These are phyloP conservation scores for Chamaecrista fasciculata DNA, from an alignment of 306 rosid genomes.

Conservation along the genomic window DNA sequence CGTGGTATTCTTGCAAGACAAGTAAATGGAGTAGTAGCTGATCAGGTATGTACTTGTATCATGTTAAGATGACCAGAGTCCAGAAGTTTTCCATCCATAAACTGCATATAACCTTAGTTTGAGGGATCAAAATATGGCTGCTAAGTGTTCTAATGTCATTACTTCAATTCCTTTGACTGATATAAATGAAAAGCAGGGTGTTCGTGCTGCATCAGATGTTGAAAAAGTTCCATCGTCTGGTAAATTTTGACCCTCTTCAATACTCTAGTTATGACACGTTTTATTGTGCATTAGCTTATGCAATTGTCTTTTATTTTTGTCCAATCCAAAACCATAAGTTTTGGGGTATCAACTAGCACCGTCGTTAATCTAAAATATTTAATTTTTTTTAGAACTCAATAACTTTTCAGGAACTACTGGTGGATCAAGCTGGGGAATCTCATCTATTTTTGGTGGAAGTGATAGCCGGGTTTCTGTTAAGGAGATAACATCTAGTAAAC, in stretches of 20 bases:
- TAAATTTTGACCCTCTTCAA: slow-evolving; percentile 35
- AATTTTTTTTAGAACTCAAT: slow-evolving; percentile 19
- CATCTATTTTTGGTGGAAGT: slow-evolving; percentile 84
- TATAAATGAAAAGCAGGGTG: slow-evolving; percentile 52
- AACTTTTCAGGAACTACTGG: slow-evolving; percentile 52
- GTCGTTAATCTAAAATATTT: slow-evolving; percentile 1
- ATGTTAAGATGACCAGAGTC: slow-evolving; percentile 7
- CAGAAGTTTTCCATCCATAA: background rate
- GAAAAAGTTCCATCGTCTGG: slow-evolving; percentile 72
- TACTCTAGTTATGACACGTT: slow-evolving; percentile 1
- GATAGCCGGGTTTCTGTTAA: slow-evolving; percentile 62
- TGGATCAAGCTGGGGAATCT: slow-evolving; percentile 85
- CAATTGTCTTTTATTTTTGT: background rate
- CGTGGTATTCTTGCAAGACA: slow-evolving; percentile 79
- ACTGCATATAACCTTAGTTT: background rate
- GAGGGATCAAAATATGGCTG: slow-evolving; percentile 4
- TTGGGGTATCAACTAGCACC: slow-evolving; percentile 3
- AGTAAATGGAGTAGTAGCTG: slow-evolving; percentile 76
- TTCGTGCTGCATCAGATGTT: slow-evolving; percentile 59
- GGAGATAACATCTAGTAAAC: slow-evolving; percentile 53
- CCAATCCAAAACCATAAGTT: slow-evolving; percentile 14
- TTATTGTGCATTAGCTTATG: slow-evolving; percentile 5
- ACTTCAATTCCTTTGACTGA: slow-evolving; percentile 8
- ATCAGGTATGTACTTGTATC: slow-evolving; percentile 57
- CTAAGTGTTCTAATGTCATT: slow-evolving; percentile 5